Base-by-base conservation (phyloP, 257 asterid genomes). In the Nicotiana tomentosiformis region DNA sequence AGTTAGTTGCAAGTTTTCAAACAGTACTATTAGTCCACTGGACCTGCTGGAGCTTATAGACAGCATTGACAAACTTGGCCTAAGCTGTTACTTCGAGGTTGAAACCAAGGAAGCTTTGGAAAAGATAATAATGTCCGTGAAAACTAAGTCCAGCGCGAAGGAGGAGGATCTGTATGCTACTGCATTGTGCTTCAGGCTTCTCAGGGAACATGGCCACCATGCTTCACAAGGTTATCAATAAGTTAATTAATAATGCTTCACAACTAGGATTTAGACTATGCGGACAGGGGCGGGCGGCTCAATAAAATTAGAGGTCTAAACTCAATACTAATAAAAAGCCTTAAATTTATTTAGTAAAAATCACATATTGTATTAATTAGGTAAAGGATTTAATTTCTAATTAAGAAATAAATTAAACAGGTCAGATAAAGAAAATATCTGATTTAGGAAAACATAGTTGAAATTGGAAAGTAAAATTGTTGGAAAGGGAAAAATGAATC, bases 181-280 rank as follows among this genome's bases (percentile, higher is more conserved):
- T 70, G 87, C 93, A 0, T 43, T 88, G 46, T 82, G 83, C 84
- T 89, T 91, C 43, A 81, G 90, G 78, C 81, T 88, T 82, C 92
- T 90, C 10, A 89, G 93, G 86, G 90, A 89, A 58, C 84, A 87
- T 57, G 94, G 93, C 39, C 84, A 83, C 56, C 46, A 83, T 78
- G 90, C 88, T 77, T 81, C 94, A 39, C 88, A 81, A 86, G 94
- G 96, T 90, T 69, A 7, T 58, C 65, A 58, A 9, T n/a, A 20
- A 68, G 20, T 68, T 56, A 15, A 6, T 20, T 20, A 33, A 37
- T 5, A n/a, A n/a, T n/a, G n/a, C n/a, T n/a, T n/a, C 9, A 37
- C 7, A 37, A 1, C 8, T 1, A 1, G 9, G 9, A 6, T 6
- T 37, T 37, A 0, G 46, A 6, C 43, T 37, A 37, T 37, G 9